Percentiles rank a stretch among this genome's conserved stretches.
These are phyloP conservation scores for Fomes fomentarius DNA, from an alignment of 1,284 basidiomycete species.

Conservation along the genomic window DNA sequence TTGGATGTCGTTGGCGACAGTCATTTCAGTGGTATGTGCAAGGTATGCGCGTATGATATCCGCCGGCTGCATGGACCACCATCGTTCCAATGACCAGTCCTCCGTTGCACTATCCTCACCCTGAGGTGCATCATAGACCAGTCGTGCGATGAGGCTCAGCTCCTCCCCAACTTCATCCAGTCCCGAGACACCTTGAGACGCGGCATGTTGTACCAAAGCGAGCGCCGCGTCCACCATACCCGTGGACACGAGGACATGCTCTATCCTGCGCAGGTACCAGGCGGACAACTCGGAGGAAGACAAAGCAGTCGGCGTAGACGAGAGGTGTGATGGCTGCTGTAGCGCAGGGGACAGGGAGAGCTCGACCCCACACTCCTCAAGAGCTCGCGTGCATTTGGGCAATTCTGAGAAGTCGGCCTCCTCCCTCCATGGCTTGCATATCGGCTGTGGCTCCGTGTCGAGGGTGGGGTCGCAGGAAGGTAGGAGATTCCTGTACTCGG, in stretches of 20 bases:
- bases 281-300: conserved; percentile 49
- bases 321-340: neutral
- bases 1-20: conserved; percentile 72
- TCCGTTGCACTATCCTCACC: conserved; percentile 43
- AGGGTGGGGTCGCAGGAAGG: conserved; percentile 57
- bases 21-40: conserved; percentile 63
- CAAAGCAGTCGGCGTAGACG: conserved; percentile 22
- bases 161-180: conserved; percentile 91
- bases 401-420: conserved; percentile 62
- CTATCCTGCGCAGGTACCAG: conserved; percentile 79
- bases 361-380: conserved; percentile 34
- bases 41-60: conserved; percentile 79
- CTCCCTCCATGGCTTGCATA: conserved; percentile 47
- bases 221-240: conserved; percentile 84
- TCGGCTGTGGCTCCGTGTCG: conserved; percentile 45
- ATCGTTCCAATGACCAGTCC: conserved; percentile 76
- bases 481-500: conserved; percentile 63
- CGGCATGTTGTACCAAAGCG: conserved; percentile 82
- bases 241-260: conserved; percentile 61
- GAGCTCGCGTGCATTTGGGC: conserved; percentile 42
- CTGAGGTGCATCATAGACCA: conserved; percentile 81
- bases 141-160: conserved; percentile 79
- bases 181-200: conserved; percentile 75
- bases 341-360: conserved; percentile 11
- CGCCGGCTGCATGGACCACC: conserved; percentile 68